Evolutionary conservation across 2,329 filamentous ascomycete genomes (phyloP), one percentile per base, ranked within the genome.

Genomic region (Nigrospora sphaerica): DNA sequence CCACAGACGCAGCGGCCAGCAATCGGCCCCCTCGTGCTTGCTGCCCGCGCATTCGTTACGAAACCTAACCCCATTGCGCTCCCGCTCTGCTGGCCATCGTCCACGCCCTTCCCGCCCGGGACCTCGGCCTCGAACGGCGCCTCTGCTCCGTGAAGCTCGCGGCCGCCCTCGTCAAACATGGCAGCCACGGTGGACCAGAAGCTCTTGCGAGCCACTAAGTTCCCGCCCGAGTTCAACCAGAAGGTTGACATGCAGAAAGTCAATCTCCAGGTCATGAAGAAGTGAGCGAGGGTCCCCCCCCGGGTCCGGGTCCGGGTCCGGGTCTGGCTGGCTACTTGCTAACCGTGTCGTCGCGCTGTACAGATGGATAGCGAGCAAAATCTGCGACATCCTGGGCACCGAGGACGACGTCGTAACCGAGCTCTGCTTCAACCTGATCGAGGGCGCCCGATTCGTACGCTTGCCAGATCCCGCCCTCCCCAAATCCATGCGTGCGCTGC

Each of bases 161-260:
- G 10, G 6, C 18, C 6, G 35, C 35, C 6, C n/a, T 37, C 6
- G 5, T n/a, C 17, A 13, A 47, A 42, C 23, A 93, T 93, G 88
- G 85, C 88, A 57, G 84, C 85, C 46, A 86, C 82, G 54, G 88
- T 93, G 51, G 92, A 96, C 67, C 85, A 87, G 54, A 95, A 95
- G 74, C 80, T 95, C 59, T 73, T 96, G 47, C 88, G 85, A 75
- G 84, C 85, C 66, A 97, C 91, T 46, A 96, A 95, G 62, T 97
- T 96, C 54, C 93, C 93, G 39, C 78, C 85, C 9, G 90, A 96
- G 62, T 98, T 97, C 71, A 92, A 80, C 62, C 83, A 88, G 64
- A 96, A 96, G 73, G 93, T 98, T 54, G 91, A 98, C 72, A 95
- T 95, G 81, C 81, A 84, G 57, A 97, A 97, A 72, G 90, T 98